A percentile compares a stretch with the other conserved stretches of the same genome.
These are phyloP conservation scores for Fusarium tupiense DNA, from an alignment of 2,329 filamentous ascomycete genomes.

Conservation along the genomic window DNA sequence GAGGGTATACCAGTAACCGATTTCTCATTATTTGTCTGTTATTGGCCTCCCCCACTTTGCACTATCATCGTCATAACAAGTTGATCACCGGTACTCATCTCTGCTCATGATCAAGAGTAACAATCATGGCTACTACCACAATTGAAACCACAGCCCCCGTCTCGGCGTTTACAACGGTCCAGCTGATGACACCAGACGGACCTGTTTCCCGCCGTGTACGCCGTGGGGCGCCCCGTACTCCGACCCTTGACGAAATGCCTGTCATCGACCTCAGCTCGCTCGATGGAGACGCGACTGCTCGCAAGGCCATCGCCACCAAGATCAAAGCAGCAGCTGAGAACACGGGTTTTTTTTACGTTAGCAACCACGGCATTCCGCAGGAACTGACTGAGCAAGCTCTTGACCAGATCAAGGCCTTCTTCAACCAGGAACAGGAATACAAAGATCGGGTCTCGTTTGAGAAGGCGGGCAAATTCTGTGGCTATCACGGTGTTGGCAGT, in stretches of 20 bases:
- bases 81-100: fast-evolving
- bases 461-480: slow-evolving; percentile 13
- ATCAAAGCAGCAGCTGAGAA: neutral
- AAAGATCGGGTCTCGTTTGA: slow-evolving; percentile 2
- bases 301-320: neutral
- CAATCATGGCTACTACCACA: neutral
- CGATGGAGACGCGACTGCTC: neutral
- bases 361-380: neutral
- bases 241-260: slow-evolving; percentile 1
- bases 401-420: neutral
- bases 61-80: fast-evolving
- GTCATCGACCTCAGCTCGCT: neutral
- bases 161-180: neutral
- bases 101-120: fast-evolving
- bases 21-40: too few species aligned
- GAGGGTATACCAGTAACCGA: too few species aligned
- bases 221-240: slow-evolving; percentile 3
- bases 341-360: neutral
- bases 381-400: neutral
- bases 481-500: slow-evolving; percentile 1
- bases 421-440: neutral
- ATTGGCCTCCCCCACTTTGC: neutral
- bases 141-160: neutral
- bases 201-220: slow-evolving; percentile 10
- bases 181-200: slow-evolving; percentile 2